Evolutionary conservation across 148 eudicot genomes (phyloP), one percentile per base, ranked within the genome.

Genomic region (Rhododendron kiyosumense): DNA sequence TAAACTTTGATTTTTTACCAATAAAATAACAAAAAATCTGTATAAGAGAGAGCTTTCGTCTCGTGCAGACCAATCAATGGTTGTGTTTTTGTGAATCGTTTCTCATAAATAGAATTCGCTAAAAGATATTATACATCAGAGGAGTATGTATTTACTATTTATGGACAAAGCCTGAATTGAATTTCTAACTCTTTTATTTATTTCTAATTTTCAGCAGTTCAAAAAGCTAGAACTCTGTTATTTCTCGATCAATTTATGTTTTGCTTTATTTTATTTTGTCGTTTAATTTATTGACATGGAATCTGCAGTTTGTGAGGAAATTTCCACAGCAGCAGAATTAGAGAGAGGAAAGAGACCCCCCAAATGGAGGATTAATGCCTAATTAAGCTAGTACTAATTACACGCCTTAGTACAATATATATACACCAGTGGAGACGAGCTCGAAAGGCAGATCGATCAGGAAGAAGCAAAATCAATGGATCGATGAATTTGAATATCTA

Each of bases 271-370:
- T 7, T 26, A 20, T 73, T 46, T n/a, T 71, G 28, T 7, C 36
- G 3, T 69, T 3, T 41, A 41, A 41, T 41, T 69, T 11, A 69
- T 28, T 49, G 49, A 17, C 78, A 73, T 84, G 65, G 32, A 73
- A 9, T 71, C 5, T 84, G 26, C 85, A 84, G 85, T 32, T 74
- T 84, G 78, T 4, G 46, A 71, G 85, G 79, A 28, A 30, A 84
- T 49, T 0, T 74, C 67, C 61, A 73, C 20, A 32, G 32, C 18
- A 49, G 48, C 28, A 22, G 54, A 14, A 48, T 1, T 12, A 51
- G 48, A 4, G 30, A 14, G 32, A 74, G 45, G 30, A 73, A 34
- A 84, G 79, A 69, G 30, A 83, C 26, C 12, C 63, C 63, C 7
- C 5, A 46, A 28, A 57, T 48, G 61, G 24, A 54, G 71, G 34